Evolutionary conservation across 148 eudicot genomes (phyloP), one percentile per base, ranked within the genome.

Genomic region (Simmondsia chinensis): DNA sequence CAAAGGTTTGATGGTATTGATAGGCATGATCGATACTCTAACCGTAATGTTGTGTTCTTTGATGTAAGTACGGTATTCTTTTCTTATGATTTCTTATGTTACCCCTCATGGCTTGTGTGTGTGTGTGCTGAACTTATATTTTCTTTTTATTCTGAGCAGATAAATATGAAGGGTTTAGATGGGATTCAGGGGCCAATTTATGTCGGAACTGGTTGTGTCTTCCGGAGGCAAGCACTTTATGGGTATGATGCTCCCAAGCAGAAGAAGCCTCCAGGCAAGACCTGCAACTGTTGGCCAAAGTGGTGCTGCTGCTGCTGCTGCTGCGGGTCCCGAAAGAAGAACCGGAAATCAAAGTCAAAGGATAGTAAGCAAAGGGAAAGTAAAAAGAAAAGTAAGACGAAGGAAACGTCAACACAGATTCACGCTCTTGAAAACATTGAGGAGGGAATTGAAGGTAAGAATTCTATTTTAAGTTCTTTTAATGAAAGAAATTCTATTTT

Each of bases 1-100:
- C 97, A 83, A 70, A 75, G 97, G 49, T 79, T 89, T 34, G 97
- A 89, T 56, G 95, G 97, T 12, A 84, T 89, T 71, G 97, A 89
- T 78, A 65, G 80, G 54, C 85, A 89, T n/a, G 95, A 89, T 70
- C 73, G 93, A 55, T 89, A 84, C 51, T 82, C 95, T 40, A 84
- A 89, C 48, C 79, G 93, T 15, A 89, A 89, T 46, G 85, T 76
- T 36, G 95, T 84, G 14, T 89, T 89, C 72, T 89, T 89, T 64
- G 97, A 89, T 74, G 88, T 88, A 80, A 22, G 96, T 69, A 24
- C 16, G 28, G 7, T 12, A 10, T 14, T 29, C 12, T 43, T 19
- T 39, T 50, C n/a, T 9, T 20, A 28, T 9, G 39, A 7, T 19
- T 47, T n/a, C n/a, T n/a, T n/a, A n/a, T n/a, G n/a, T n/a, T n/a